A percentile compares a stretch with the other conserved stretches of the same genome.
These are phyloP conservation scores for Xylaria flabelliformis DNA, from an alignment of 495 filamentous ascomycete genomes.

Conservation along the genomic window DNA sequence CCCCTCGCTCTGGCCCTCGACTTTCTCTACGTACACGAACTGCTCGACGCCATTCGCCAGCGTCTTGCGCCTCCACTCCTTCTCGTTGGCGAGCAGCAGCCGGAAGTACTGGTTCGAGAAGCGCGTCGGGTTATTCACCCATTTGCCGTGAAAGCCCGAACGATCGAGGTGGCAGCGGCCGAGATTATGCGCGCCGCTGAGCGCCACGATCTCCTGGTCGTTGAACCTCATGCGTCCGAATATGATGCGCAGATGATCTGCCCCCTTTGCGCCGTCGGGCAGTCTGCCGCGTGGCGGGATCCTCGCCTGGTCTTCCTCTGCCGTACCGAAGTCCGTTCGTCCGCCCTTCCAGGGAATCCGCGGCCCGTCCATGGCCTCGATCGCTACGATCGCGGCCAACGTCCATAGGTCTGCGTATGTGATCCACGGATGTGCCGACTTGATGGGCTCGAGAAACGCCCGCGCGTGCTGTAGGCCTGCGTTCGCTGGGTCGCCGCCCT, in stretches of 20 bases:
- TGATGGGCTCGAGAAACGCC: constrained; percentile 66
- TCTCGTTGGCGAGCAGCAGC: constrained; percentile 57
- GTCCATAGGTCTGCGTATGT: constrained; percentile 71
- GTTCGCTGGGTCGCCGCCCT: constrained; percentile 69
- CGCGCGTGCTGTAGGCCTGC: constrained; percentile 68
- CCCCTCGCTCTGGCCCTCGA: constrained; percentile 47
- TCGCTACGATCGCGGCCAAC: constrained; percentile 63
- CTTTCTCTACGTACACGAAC: constrained; percentile 67
- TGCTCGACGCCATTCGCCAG: constrained; percentile 60
- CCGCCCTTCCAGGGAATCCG: constrained; percentile 60
- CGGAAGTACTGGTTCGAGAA: constrained; percentile 70
- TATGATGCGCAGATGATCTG: constrained; percentile 63
- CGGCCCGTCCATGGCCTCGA: constrained; percentile 65
- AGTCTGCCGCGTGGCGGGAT: constrained; percentile 63
- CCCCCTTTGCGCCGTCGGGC: constrained; percentile 64
- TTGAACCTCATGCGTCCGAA: constrained; percentile 71
- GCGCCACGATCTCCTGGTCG: constrained; percentile 68
- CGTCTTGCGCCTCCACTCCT: constrained; percentile 58
- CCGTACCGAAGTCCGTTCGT: constrained; percentile 56
- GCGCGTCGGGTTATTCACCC: constrained; percentile 69
- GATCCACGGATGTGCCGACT: constrained; percentile 64
- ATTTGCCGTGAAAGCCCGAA: constrained; percentile 65
- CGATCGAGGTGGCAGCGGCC: constrained; percentile 67
- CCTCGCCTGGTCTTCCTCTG: constrained; percentile 56
- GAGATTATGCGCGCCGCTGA: constrained; percentile 66